Conservation (phyloP, 495 filamentous ascomycete genomes). For the Neurospora terricola region DNA sequence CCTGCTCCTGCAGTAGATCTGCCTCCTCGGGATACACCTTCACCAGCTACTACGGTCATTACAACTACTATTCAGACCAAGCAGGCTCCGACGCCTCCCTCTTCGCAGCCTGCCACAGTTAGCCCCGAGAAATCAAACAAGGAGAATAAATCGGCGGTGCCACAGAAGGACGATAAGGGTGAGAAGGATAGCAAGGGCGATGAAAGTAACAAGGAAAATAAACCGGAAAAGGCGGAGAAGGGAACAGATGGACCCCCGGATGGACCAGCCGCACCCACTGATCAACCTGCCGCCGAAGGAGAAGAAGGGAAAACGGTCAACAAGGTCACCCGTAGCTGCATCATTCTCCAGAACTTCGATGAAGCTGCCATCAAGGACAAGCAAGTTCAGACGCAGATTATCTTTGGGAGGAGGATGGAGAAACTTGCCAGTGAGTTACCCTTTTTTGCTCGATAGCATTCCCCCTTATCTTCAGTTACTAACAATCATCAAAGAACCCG, state of each 20-base stretch:
- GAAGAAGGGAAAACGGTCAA: neutral
- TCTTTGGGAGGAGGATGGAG: conserved; percentile 43
- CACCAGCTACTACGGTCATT: conserved; percentile 5
- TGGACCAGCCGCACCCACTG: conserved; percentile 2
- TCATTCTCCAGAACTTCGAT: conserved; percentile 49
- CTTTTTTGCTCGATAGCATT: neutral
- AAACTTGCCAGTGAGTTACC: conserved; percentile 39
- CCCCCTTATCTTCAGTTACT: neutral
- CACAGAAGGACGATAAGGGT: neutral
- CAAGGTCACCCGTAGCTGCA: conserved; percentile 37
- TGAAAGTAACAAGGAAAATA: neutral
- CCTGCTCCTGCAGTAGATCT: neutral
- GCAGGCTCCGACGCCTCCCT: conserved; percentile 2
- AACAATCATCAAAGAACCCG: conserved; percentile 30
- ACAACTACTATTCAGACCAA: conserved; percentile 1
- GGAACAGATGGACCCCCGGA: conserved; percentile 14
- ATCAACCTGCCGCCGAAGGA: conserved; percentile 16
- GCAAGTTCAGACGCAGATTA: conserved; percentile 42
- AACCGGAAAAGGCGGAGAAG: neutral
- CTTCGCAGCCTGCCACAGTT: neutral
- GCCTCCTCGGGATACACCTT: neutral
- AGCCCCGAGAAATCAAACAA: neutral
- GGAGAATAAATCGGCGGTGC: neutral
- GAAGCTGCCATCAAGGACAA: conserved; percentile 44
- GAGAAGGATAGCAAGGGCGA: neutral